Percentiles rank a stretch among this genome's conserved stretches.
Conservation (phyloP, 73 alveolate species). For the Paramecium biaurelia region DNA sequence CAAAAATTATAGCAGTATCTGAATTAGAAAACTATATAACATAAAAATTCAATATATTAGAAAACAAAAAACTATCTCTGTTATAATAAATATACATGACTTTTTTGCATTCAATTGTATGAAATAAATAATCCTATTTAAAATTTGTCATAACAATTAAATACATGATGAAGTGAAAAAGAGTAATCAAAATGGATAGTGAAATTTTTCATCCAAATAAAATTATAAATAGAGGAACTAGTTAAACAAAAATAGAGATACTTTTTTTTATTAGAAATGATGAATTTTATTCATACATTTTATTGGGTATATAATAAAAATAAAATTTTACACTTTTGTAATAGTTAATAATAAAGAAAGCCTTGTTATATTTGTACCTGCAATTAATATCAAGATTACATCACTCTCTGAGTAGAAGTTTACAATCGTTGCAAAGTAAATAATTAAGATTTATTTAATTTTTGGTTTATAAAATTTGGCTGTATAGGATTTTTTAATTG, state of each 20-base stretch:
- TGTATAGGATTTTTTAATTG: background rate
- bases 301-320: background rate
- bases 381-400: background rate
- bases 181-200: background rate
- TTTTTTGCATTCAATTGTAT: too few species aligned
- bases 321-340: background rate
- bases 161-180: too few species aligned
- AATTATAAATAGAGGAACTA: too few species aligned
- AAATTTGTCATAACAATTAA: background rate
- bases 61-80: too few species aligned
- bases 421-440: background rate
- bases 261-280: background rate
- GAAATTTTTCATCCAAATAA: background rate
- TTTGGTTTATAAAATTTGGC: background rate
- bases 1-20: too few species aligned
- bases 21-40: too few species aligned
- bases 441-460: background rate
- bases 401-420: background rate
- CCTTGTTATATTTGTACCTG: background rate
- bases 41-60: too few species aligned
- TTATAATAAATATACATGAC: too few species aligned
- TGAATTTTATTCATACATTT: background rate
- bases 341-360: background rate
- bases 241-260: background rate
- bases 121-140: background rate